Percentiles rank a stretch among this genome's conserved stretches.
phyloP scores from a whole-genome alignment of 1,284 basidiomycete genomes.

The Ganoderma sinense region DNA sequence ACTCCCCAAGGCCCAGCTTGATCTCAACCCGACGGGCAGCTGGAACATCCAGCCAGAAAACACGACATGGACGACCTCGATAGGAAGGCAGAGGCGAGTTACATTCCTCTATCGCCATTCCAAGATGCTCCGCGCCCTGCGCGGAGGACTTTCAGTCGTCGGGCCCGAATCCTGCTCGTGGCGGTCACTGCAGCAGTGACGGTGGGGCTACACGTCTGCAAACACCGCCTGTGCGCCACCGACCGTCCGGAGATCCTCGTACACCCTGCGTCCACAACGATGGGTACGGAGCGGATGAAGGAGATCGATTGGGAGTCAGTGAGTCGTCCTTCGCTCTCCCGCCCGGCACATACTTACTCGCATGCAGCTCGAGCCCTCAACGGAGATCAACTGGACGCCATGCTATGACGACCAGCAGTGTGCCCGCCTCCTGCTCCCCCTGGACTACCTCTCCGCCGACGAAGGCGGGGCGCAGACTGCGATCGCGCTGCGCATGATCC shows the following conservation, averaged over 20 bases:
- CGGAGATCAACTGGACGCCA: constrained; percentile 32
- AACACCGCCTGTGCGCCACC: neutral
- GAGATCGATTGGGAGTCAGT: neutral
- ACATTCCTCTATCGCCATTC: neutral
- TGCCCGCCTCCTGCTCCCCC: constrained; percentile 42
- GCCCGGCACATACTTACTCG: neutral
- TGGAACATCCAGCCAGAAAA: too few relatives aligned
- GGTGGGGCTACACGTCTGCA: neutral
- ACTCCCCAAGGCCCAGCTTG: too few relatives aligned
- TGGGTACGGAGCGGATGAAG: neutral
- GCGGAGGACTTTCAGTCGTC: neutral
- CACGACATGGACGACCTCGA: neutral
- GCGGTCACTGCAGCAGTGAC: neutral
- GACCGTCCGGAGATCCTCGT: neutral
- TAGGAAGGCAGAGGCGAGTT: neutral
- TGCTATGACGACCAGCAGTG: constrained; percentile 36
- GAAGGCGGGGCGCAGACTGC: constrained; percentile 38
- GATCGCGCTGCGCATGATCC: constrained; percentile 46
- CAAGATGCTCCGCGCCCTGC: neutral
- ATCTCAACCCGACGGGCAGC: too few relatives aligned
- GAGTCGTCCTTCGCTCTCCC: neutral
- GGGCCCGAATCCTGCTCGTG: neutral
- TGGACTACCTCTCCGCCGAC: constrained; percentile 41
- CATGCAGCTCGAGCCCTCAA: constrained; percentile 25
- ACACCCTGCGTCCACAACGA: neutral